Evolutionary conservation across 2,329 filamentous ascomycete species (phyloP).

Genomic region (Graphiopsis chlorocephala): DNA sequence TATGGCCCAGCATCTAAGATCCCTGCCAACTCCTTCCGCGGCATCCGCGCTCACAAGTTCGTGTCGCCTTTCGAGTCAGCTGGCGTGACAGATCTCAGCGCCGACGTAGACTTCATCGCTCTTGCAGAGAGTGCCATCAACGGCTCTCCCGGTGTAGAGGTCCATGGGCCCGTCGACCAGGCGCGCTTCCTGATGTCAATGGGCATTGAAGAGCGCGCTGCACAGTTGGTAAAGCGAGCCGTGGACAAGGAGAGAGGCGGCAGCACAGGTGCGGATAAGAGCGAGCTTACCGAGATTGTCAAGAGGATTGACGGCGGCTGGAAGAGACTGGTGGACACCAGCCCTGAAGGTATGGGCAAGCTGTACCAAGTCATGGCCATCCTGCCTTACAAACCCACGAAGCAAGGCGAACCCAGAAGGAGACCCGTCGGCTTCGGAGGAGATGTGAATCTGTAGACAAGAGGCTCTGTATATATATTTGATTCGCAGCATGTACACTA

Average conservation of each 20-base stretch:
- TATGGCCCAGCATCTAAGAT: slow-evolving; percentile 80
- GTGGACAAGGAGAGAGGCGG: slow-evolving; percentile 33
- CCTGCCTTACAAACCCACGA: slow-evolving; percentile 55
- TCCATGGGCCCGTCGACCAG: slow-evolving; percentile 89
- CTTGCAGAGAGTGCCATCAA: slow-evolving; percentile 77
- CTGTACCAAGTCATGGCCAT: slow-evolving; percentile 93
- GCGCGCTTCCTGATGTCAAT: slow-evolving; percentile 73
- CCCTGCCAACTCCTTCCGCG: slow-evolving; percentile 84
- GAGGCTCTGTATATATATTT: neutral
- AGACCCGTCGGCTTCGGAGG: slow-evolving; percentile 92
- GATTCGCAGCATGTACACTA: neutral
- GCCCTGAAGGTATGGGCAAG: slow-evolving; percentile 85
- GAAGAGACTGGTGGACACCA: slow-evolving; percentile 78
- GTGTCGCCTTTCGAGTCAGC: slow-evolving; percentile 78
- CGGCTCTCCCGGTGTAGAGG: slow-evolving; percentile 77
- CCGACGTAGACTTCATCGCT: slow-evolving; percentile 88
- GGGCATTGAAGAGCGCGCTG: slow-evolving; percentile 77
- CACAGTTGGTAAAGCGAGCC: slow-evolving; percentile 58
- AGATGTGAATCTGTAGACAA: slow-evolving; percentile 37
- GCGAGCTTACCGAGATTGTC: slow-evolving; percentile 47
- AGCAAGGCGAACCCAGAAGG: slow-evolving; percentile 66
- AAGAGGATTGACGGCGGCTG: slow-evolving; percentile 70
- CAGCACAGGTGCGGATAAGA: slow-evolving; percentile 38
- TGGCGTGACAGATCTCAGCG: slow-evolving; percentile 82
- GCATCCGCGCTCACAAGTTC: slow-evolving; percentile 72